Evolutionary conservation across 164 flowering plant genomes (phyloP).

Genomic region (Magnolia officinalis): DNA sequence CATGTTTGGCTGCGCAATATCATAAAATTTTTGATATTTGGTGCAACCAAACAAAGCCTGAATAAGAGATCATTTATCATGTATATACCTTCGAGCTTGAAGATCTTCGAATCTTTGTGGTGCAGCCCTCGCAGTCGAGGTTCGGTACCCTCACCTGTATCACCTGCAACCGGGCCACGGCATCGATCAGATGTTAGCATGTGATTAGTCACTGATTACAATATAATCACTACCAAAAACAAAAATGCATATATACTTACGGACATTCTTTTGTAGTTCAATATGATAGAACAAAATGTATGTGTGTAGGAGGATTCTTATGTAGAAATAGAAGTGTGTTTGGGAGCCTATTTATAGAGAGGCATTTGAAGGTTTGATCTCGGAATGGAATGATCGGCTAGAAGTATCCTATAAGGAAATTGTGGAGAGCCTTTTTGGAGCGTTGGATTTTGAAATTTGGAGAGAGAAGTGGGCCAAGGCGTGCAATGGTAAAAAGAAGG

Average conservation of each 20-base stretch:
- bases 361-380: not conserved
- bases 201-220: not conserved
- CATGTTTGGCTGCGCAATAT: too few relatives aligned
- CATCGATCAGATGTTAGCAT: not conserved
- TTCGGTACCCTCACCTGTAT: conserved; percentile 74
- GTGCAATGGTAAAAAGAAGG: conserved; percentile 1
- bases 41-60: too few relatives aligned
- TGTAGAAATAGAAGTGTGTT: not conserved
- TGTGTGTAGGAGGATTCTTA: not conserved
- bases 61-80: too few relatives aligned
- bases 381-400: too few relatives aligned
- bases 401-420: not conserved
- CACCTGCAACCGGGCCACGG: conserved; percentile 30
- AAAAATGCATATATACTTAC: conserved; percentile 5
- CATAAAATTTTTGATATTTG: too few relatives aligned
- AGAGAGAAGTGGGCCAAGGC: not conserved
- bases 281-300: not conserved
- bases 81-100: conserved; percentile 61
- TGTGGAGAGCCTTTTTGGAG: not conserved
- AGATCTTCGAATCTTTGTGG: conserved; percentile 58
- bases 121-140: conserved; percentile 77
- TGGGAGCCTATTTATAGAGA: not conserved
- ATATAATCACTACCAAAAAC: not conserved
- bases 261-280: conserved; percentile 8
- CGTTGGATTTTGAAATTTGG: conserved; percentile 4